Percentiles rank a stretch among this genome's conserved stretches.
Evolutionary conservation across 345 rosid genomes (phyloP).

Genomic region (Euclidium syriacum): DNA sequence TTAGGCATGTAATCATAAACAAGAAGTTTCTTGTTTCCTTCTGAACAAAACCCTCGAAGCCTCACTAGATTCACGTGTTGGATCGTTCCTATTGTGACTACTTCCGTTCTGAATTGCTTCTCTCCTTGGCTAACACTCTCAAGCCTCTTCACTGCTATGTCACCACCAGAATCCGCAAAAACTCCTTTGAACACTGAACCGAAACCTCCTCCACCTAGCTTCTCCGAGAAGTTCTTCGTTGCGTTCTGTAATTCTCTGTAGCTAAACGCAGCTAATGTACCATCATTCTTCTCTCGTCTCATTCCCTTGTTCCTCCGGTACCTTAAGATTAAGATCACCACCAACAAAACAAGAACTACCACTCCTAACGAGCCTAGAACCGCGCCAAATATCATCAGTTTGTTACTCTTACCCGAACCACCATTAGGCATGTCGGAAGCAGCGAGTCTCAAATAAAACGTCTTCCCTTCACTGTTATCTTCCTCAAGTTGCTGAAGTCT

Average conservation of each 20-base stretch:
- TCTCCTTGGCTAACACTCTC: slow-evolving; percentile 75
- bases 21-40: slow-evolving; percentile 52
- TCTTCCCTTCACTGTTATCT: slow-evolving; percentile 32
- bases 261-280: slow-evolving; percentile 59
- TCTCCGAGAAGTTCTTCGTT: slow-evolving; percentile 71
- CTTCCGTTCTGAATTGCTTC: slow-evolving; percentile 83
- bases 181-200: slow-evolving; percentile 83
- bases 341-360: slow-evolving; percentile 24
- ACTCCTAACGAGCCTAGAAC: slow-evolving; percentile 35
- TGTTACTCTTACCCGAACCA: slow-evolving; percentile 27
- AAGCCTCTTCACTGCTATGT: slow-evolving; percentile 78
- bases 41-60: slow-evolving; percentile 83
- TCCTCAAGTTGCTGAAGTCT: slow-evolving; percentile 34
- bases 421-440: slow-evolving; percentile 51
- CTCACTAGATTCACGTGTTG: slow-evolving; percentile 79
- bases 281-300: slow-evolving; percentile 41
- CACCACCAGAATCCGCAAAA: slow-evolving; percentile 56
- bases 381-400: slow-evolving; percentile 34
- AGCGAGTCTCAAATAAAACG: slow-evolving; percentile 51
- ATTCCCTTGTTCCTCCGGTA: slow-evolving; percentile 29
- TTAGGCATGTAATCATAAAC: slow-evolving; percentile 81
- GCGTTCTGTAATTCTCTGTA: slow-evolving; percentile 62
- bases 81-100: slow-evolving; percentile 66
- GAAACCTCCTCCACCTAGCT: slow-evolving; percentile 80
- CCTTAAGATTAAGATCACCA: slow-evolving; percentile 25